Evolutionary conservation across 257 asterid species (phyloP).

Genomic region (Anisodus acutangulus): DNA sequence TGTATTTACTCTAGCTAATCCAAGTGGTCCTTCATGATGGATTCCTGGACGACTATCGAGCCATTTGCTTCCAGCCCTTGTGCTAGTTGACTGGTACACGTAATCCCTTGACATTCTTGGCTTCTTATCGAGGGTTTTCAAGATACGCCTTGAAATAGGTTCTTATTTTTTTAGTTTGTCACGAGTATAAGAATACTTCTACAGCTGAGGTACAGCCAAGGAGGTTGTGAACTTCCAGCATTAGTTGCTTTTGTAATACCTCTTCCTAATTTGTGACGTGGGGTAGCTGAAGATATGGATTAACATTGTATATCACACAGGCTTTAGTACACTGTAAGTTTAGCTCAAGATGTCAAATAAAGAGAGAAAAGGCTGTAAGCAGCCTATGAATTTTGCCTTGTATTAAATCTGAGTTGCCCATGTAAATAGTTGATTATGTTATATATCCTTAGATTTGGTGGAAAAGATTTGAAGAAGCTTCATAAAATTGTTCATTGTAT

Average conservation of each 20-base stretch:
- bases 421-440: background rate
- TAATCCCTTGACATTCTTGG: background rate
- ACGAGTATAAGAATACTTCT: background rate
- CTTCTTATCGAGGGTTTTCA: background rate
- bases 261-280: background rate
- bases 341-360: conserved; percentile 22
- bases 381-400: conserved; percentile 28
- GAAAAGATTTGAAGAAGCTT: background rate
- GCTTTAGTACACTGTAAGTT: conserved; percentile 2
- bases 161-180: background rate
- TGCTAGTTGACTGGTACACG: background rate
- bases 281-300: background rate
- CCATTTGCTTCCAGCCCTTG: conserved; percentile 22
- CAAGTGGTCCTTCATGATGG: conserved; percentile 11
- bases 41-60: background rate
- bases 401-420: background rate
- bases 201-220: background rate
- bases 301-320: conserved; percentile 21
- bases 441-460: background rate
- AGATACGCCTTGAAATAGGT: background rate
- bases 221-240: background rate
- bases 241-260: background rate
- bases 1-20: background rate
- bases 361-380: background rate
- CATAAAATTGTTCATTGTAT: background rate